Conservation (phyloP, 805 yeast species). For the Metschnikowia lunata region DNA sequence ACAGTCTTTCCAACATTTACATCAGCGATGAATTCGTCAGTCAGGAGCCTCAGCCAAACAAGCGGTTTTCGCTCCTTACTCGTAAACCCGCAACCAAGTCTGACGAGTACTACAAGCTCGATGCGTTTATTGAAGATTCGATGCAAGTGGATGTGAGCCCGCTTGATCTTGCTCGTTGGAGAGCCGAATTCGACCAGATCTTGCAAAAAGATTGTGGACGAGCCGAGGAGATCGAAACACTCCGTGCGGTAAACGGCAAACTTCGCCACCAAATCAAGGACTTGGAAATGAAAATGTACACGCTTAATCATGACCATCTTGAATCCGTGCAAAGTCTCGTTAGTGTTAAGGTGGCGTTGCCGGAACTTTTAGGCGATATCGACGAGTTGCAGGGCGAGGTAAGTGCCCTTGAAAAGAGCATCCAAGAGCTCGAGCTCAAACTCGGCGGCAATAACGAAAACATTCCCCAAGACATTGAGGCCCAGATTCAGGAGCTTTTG, state of each 20-base stretch:
- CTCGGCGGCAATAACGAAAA: constrained; percentile 17
- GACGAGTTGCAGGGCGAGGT: constrained; percentile 51
- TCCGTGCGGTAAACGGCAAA: constrained; percentile 64
- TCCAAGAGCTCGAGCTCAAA: constrained; percentile 42
- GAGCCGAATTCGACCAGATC: constrained; percentile 71
- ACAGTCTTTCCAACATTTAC: constrained; percentile 70
- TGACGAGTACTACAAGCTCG: constrained; percentile 50
- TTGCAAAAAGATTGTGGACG: constrained; percentile 62
- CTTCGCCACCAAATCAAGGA: constrained; percentile 68
- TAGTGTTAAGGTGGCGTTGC: constrained; percentile 67
- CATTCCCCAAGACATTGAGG: constrained; percentile 37
- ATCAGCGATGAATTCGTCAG: constrained; percentile 37
- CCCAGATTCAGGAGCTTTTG: constrained; percentile 32
- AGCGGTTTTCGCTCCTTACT: constrained; percentile 20
- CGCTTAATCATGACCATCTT: constrained; percentile 77
- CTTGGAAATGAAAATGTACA: constrained; percentile 64
- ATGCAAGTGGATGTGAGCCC: constrained; percentile 72
- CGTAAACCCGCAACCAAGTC: constrained; percentile 15
- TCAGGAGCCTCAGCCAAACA: constrained; percentile 10
- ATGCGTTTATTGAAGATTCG: constrained; percentile 74
- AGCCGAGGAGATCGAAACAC: constrained; percentile 53
- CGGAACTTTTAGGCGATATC: constrained; percentile 73
- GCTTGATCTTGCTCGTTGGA: constrained; percentile 62
- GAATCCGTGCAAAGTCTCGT: constrained; percentile 86
- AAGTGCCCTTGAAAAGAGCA: constrained; percentile 22